Conservation (phyloP, 2,329 filamentous ascomycete species). For the Aspergillus sp. region DNA sequence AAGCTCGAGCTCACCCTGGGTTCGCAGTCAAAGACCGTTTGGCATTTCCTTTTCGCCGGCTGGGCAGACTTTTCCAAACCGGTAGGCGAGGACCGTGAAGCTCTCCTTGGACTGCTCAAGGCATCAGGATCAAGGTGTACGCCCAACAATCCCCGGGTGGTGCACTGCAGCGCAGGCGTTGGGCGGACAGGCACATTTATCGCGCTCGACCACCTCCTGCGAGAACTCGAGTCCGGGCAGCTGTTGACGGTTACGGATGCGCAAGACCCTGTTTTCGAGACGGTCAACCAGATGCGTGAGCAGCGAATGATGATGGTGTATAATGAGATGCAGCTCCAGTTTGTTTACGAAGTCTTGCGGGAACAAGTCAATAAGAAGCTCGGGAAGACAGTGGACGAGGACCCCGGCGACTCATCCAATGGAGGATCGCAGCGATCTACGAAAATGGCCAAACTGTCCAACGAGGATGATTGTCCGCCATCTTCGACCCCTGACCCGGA, state of each 20-base stretch:
- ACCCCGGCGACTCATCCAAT: constrained; percentile 4
- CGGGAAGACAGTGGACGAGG: constrained; percentile 12
- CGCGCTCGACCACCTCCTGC: constrained; percentile 80
- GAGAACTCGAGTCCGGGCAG: constrained; percentile 67
- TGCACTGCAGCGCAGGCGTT: constrained; percentile 85
- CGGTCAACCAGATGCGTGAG: constrained; percentile 70
- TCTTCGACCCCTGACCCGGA: constrained; percentile 30
- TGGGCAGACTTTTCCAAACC: constrained; percentile 92
- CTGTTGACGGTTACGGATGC: constrained; percentile 43
- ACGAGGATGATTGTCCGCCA: constrained; percentile 19
- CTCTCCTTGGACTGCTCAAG: constrained; percentile 43
- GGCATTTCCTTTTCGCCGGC: constrained; percentile 74
- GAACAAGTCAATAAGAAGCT: constrained; percentile 40
- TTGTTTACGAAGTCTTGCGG: constrained; percentile 78
- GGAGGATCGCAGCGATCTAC: constrained; percentile 23
- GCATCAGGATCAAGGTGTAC: constrained; percentile 37
- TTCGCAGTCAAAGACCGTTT: constrained; percentile 55
- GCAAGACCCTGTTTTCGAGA: constrained; percentile 64
- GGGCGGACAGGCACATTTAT: constrained; percentile 94
- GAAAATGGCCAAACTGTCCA: constrained; percentile 26
- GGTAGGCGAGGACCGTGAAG: constrained; percentile 42
- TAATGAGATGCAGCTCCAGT: constrained; percentile 70
- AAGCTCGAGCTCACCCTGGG: constrained; percentile 51
- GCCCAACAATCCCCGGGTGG: constrained; percentile 62
- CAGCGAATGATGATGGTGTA: constrained; percentile 96